These are phyloP conservation scores for Ziziphus jujuba DNA, from an alignment of 306 rosid genomes.

Conservation along the genomic window DNA sequence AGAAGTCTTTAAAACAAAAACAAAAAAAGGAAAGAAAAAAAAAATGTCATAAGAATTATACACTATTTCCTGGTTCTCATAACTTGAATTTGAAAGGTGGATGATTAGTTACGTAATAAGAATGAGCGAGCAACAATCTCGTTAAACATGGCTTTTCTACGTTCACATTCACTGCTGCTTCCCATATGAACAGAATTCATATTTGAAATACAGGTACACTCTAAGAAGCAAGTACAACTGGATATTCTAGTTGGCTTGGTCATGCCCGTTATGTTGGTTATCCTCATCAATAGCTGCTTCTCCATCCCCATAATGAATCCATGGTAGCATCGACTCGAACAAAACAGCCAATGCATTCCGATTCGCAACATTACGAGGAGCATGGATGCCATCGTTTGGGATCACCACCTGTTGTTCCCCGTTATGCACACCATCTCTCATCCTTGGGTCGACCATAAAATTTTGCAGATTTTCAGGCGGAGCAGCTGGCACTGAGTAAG, in stretches of 20 bases:
- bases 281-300: conserved; percentile 41
- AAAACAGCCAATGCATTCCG: conserved; percentile 78
- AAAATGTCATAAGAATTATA: too few relatives aligned
- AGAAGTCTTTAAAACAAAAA: too few relatives aligned
- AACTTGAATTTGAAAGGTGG: neutral
- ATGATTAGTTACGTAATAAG: neutral
- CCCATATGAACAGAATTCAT: neutral
- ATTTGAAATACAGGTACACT: neutral
- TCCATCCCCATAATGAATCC: conserved; percentile 74
- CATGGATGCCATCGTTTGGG: conserved; percentile 50
- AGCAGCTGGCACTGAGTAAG: conserved; percentile 66
- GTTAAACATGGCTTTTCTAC: neutral
- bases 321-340: conserved; percentile 90
- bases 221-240: neutral
- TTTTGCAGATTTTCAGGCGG: conserved; percentile 87
- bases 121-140: neutral
- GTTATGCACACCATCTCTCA: conserved; percentile 51
- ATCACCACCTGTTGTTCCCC: conserved; percentile 50
- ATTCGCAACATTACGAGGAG: conserved; percentile 58
- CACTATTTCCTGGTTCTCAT: neutral
- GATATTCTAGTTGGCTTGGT: conserved; percentile 29
- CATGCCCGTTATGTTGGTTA: conserved; percentile 45
- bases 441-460: conserved; percentile 65
- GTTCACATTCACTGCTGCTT: neutral
- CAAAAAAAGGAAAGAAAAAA: too few relatives aligned